Base-by-base conservation (phyloP, 164 flowering plant species). In the Sextonia rubra region DNA sequence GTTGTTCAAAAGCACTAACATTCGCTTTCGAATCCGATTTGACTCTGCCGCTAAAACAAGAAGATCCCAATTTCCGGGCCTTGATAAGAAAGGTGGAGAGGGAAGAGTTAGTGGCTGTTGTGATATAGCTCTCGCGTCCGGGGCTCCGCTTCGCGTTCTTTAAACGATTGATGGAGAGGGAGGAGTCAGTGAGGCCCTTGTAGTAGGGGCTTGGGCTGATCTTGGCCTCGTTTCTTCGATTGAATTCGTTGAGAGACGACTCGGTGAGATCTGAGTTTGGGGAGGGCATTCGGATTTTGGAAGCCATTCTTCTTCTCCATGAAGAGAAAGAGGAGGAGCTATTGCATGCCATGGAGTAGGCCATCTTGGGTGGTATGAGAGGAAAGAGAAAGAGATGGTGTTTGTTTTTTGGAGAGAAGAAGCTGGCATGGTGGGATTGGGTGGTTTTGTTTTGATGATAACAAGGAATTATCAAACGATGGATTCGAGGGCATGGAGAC, bases 131-230 rank as follows among this genome's bases (percentile, higher is more conserved):
- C 18, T 80, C 86, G 24, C 73, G 66, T 14, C 75, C 83, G 14
- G 82, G 85, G 23, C 77, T 80, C 15, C 11, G 47, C 26, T 18
- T 69, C 5, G n/a, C 17, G 1, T 4, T 52, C 18, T 18, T 15
- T 0, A 52, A 14, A 18, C 58, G n/a, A 18, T 18, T 52, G 20
- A 81, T 71, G 55, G 29, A 60, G 47, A 75, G 80, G 20, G 71
- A 60, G 17, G 77, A 73, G 62, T 83, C 83, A 3, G 80, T 79
- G 29, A 83, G 83, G 11, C 84, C 86, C 32, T 71, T 73, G 74
- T 81, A 83, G 47, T 80, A 83, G 6, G 89, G 89, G 68, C 85
- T 86, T 22, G 64, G 30, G 14, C 2, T 29, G 61, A n/a, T 67
- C 74, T 65, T 61, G 48, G 29, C 70, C 15, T 64, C n/a, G 58